A percentile compares a stretch with the other conserved stretches of the same genome.
These are phyloP conservation scores for Morella rubra DNA, from an alignment of 306 rosid genomes.

Conservation along the genomic window DNA sequence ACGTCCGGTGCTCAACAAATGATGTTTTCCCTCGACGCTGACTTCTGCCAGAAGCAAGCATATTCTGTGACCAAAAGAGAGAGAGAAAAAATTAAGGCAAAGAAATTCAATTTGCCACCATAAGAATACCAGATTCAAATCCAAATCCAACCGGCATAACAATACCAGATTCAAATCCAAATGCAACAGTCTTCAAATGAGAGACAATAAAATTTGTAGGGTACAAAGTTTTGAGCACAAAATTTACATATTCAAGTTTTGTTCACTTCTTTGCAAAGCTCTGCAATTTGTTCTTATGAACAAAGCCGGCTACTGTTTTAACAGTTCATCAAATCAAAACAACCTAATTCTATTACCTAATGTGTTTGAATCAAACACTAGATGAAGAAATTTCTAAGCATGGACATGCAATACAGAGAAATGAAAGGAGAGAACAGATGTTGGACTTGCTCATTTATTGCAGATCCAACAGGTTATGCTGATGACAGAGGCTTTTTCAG, in stretches of 20 bases:
- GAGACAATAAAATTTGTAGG: neutral
- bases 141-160: neutral
- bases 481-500: too few species aligned
- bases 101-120: neutral
- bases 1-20: constrained; percentile 94
- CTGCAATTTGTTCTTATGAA: neutral
- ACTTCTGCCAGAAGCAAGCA: constrained; percentile 51
- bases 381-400: neutral
- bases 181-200: neutral
- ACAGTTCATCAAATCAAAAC: neutral
- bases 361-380: neutral
- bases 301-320: neutral
- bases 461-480: too few species aligned
- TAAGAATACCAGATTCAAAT: neutral
- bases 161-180: neutral
- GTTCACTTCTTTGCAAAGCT: neutral
- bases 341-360: neutral
- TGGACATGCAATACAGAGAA: neutral
- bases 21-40: constrained; percentile 81
- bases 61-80: constrained; percentile 43
- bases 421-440: neutral
- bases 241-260: neutral
- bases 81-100: constrained; percentile 9
- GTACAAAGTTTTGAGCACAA: neutral
- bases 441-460: too few species aligned